Conservation (phyloP, 768 basidiomycete genomes). For the Cystobasidium onofrii region DNA sequence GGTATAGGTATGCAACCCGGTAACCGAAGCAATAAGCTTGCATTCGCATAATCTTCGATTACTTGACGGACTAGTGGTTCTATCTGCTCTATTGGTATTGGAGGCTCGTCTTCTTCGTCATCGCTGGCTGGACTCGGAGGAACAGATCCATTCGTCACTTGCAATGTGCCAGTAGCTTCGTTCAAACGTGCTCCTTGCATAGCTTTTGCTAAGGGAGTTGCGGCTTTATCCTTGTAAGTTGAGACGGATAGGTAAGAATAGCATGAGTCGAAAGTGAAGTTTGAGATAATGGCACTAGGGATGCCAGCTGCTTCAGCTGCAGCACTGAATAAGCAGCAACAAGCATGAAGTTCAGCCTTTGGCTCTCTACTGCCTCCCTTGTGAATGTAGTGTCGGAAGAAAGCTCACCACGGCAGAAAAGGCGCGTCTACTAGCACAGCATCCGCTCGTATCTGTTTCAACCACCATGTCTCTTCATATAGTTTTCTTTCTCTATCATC, state of each 20-base stretch:
- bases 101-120: conserved; percentile 49
- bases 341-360: background rate
- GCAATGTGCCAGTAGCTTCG: background rate
- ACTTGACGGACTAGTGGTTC: conserved; percentile 61
- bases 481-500: conserved; percentile 54
- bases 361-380: background rate
- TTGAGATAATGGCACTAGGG: conserved; percentile 67
- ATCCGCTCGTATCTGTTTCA: conserved; percentile 19
- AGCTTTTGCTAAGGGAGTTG: background rate
- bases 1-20: conserved; percentile 71
- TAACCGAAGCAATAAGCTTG: conserved; percentile 61
- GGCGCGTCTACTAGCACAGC: conserved; percentile 23
- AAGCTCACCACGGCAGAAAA: conserved; percentile 32
- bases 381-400: background rate
- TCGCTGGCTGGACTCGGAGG: background rate
- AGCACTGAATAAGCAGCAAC: conserved; percentile 44
- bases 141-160: conserved; percentile 24
- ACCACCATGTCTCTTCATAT: conserved; percentile 59
- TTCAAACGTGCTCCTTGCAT: conserved; percentile 2
- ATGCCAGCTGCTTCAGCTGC: conserved; percentile 59
- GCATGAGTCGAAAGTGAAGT: conserved; percentile 77
- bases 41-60: conserved; percentile 59
- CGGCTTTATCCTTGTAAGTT: conserved; percentile 1
- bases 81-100: conserved; percentile 52
- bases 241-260: conserved; percentile 63